phyloP scores from a whole-genome alignment of 495 filamentous ascomycete species.

The Rostrohypoxylon terebratum region DNA sequence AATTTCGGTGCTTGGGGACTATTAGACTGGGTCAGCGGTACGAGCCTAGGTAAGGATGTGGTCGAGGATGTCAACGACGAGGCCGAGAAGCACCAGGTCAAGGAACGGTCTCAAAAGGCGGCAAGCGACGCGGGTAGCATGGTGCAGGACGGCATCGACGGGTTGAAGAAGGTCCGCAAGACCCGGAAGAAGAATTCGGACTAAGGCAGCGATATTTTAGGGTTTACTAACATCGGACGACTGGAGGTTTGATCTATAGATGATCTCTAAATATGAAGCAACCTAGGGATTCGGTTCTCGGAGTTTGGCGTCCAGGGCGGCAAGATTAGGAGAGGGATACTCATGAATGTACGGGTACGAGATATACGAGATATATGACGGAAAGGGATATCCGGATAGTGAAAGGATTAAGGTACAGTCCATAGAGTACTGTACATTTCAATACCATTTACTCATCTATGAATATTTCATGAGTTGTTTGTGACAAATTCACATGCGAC shows the following conservation, averaged over 20 bases:
- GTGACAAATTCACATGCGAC: not conserved
- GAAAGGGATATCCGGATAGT: not conserved
- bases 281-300: constrained; percentile 13
- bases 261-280: constrained; percentile 5
- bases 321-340: not conserved
- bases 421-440: not conserved
- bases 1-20: constrained; percentile 85
- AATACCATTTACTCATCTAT: not conserved
- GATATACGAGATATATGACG: constrained; percentile 20
- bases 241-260: not conserved
- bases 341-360: not conserved
- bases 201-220: constrained; percentile 28
- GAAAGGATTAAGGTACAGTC: not conserved
- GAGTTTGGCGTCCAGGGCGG: constrained; percentile 20
- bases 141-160: constrained; percentile 53
- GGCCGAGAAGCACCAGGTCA: constrained; percentile 69
- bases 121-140: constrained; percentile 51
- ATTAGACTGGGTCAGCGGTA: constrained; percentile 81
- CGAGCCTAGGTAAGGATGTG: constrained; percentile 68
- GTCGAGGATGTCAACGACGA: constrained; percentile 67
- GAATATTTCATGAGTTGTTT: not conserved
- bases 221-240: not conserved
- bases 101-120: constrained; percentile 58
- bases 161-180: constrained; percentile 52
- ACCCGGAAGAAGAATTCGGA: constrained; percentile 53